Percentiles rank a stretch among this genome's conserved stretches.
phyloP scores from a whole-genome alignment of 345 rosid species.

The Sisymbrium irio region DNA sequence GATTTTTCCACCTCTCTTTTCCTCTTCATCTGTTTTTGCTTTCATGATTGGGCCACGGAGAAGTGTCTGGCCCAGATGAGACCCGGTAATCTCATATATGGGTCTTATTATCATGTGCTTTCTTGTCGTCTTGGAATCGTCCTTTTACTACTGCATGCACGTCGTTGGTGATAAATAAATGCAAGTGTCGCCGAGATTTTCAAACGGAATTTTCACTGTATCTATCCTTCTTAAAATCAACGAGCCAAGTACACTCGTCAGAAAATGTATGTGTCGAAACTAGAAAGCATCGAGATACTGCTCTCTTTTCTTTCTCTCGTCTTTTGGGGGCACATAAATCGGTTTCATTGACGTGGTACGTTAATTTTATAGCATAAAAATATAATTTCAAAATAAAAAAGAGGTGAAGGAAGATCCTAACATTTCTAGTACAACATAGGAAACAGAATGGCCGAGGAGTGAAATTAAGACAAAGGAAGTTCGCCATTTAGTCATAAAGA shows the following conservation, averaged over 20 bases:
- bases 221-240: no score
- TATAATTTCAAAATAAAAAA: neutral
- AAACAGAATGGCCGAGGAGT: slow-evolving; percentile 1
- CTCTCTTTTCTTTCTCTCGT: neutral
- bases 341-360: slow-evolving; percentile 39
- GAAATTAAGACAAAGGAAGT: slow-evolving; percentile 1
- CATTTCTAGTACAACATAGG: slow-evolving; percentile 34
- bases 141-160: no score
- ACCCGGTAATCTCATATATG: neutral
- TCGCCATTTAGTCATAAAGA: slow-evolving; percentile 4
- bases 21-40: neutral
- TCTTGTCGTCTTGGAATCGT: neutral
- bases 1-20: neutral
- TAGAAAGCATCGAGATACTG: neutral
- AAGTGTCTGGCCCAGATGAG: neutral
- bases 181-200: no score
- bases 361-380: slow-evolving; percentile 15
- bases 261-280: neutral
- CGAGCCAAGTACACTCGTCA: no score
- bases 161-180: no score
- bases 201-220: no score
- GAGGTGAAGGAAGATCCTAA: slow-evolving; percentile 29
- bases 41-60: neutral
- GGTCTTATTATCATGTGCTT: neutral
- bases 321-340: slow-evolving; percentile 22